Evolutionary conservation across 1,284 basidiomycete genomes (phyloP).

Genomic region (Uromyces viciae-fabae): DNA sequence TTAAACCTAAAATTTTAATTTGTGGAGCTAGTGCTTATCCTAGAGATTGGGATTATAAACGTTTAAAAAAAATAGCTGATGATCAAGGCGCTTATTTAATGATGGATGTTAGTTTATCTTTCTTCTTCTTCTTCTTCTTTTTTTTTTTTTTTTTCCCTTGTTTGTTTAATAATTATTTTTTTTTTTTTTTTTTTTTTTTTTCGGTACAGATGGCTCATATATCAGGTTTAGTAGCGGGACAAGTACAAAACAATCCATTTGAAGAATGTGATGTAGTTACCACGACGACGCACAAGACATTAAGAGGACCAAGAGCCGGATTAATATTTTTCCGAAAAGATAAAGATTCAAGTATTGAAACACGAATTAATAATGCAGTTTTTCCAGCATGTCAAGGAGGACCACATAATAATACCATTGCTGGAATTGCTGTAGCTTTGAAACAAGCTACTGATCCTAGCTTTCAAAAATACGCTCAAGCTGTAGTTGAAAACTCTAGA

Average conservation of each 20-base stretch:
- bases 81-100: slow-evolving; percentile 77
- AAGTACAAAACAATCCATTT: slow-evolving; percentile 89
- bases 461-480: slow-evolving; percentile 89
- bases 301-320: slow-evolving; percentile 95
- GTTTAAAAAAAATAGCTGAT: slow-evolving; percentile 76
- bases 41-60: slow-evolving; percentile 91
- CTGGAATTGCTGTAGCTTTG: slow-evolving; percentile 90
- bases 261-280: slow-evolving; percentile 96
- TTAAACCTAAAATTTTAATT: slow-evolving; percentile 93
- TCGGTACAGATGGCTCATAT: slow-evolving; percentile 87
- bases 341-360: slow-evolving; percentile 80
- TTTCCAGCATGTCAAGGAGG: slow-evolving; percentile 99
- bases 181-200: background rate
- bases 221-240: slow-evolving; percentile 88
- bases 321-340: slow-evolving; percentile 99
- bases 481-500: slow-evolving; percentile 82
- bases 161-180: background rate
- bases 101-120: slow-evolving; percentile 45
- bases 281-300: slow-evolving; percentile 97
- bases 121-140: slow-evolving; percentile 53
- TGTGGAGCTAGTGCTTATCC: slow-evolving; percentile 99
- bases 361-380: slow-evolving; percentile 93
- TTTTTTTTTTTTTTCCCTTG: background rate
- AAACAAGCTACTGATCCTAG: slow-evolving; percentile 85
- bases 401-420: slow-evolving; percentile 99